A percentile compares a stretch with the other conserved stretches of the same genome.
Conservation (phyloP, 306 rosid species). For the Malus sieversii region DNA sequence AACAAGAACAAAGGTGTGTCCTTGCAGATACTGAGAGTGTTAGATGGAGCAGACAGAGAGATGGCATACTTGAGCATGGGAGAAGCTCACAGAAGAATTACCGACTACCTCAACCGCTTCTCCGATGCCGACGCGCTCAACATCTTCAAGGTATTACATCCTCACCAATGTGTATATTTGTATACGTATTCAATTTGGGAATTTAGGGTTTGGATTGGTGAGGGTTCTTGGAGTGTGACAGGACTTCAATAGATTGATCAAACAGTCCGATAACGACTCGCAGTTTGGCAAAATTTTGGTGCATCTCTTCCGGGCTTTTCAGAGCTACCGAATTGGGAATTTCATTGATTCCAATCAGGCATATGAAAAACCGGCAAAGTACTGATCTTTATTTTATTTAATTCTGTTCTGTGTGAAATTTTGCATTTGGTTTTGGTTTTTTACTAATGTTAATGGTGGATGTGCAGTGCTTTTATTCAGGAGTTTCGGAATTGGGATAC, state of each 20-base stretch:
- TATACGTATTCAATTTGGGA: background rate
- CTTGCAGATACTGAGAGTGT: background rate
- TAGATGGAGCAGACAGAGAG: background rate
- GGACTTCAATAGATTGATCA: slow-evolving; percentile 63
- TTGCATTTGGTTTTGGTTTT: background rate
- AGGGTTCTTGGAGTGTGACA: background rate
- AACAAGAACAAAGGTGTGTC: too few relatives aligned
- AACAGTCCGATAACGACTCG: slow-evolving; percentile 54
- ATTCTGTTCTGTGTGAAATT: background rate
- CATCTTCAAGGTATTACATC: slow-evolving; percentile 39
- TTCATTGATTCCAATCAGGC: slow-evolving; percentile 66
- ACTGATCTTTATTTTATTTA: background rate
- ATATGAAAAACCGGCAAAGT: slow-evolving; percentile 79
- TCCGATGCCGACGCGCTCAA: slow-evolving; percentile 74
- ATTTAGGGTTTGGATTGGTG: background rate
- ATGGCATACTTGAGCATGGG: slow-evolving; percentile 94
- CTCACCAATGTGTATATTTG: background rate
- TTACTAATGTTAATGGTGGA: slow-evolving; percentile 12
- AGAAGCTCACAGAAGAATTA: slow-evolving; percentile 79
- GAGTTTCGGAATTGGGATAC: slow-evolving; percentile 96
- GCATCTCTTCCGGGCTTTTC: slow-evolving; percentile 75
- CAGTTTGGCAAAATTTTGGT: slow-evolving; percentile 50
- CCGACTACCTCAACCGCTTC: slow-evolving; percentile 70
- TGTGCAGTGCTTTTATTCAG: slow-evolving; percentile 82
- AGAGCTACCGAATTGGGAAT: slow-evolving; percentile 41